A percentile compares a stretch with the other conserved stretches of the same genome.
Conservation (phyloP, 345 rosid species). For the Heritiera fomes region DNA sequence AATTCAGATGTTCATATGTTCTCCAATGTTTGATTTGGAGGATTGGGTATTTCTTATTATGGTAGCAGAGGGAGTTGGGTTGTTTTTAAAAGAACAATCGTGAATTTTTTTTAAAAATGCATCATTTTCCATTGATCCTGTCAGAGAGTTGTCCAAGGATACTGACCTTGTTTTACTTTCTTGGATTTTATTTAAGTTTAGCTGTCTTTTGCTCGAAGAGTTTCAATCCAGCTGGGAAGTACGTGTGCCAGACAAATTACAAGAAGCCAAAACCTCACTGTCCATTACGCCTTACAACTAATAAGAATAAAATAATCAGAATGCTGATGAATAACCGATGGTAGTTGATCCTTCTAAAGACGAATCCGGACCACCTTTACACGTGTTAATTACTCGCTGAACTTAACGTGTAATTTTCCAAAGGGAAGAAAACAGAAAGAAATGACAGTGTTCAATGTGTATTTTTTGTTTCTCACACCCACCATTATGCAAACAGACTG, state of each 20-base stretch:
- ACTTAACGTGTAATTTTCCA: neutral
- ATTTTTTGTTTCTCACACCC: too few relatives aligned
- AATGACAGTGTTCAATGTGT: neutral
- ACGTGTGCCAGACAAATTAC: neutral
- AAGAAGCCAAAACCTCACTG: neutral
- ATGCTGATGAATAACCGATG: neutral
- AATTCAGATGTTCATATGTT: neutral
- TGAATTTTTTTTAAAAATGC: neutral
- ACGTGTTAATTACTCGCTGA: neutral
- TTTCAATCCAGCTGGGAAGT: neutral
- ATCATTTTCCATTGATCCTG: neutral
- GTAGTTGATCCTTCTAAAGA: neutral
- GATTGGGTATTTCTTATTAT: neutral
- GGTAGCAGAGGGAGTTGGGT: neutral
- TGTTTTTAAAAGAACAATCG: neutral
- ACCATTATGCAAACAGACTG: too few relatives aligned
- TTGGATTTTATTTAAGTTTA: neutral
- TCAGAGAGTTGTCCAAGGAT: neutral
- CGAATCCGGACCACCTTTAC: neutral
- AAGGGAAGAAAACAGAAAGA: neutral
- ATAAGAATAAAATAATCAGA: neutral
- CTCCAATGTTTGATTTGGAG: neutral
- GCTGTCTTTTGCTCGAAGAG: neutral
- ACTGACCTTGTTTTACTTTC: neutral
- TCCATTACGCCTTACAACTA: neutral